Evolutionary conservation across 179 eudicot genomes (phyloP).

Genomic region (Heliamphora pulchella): DNA sequence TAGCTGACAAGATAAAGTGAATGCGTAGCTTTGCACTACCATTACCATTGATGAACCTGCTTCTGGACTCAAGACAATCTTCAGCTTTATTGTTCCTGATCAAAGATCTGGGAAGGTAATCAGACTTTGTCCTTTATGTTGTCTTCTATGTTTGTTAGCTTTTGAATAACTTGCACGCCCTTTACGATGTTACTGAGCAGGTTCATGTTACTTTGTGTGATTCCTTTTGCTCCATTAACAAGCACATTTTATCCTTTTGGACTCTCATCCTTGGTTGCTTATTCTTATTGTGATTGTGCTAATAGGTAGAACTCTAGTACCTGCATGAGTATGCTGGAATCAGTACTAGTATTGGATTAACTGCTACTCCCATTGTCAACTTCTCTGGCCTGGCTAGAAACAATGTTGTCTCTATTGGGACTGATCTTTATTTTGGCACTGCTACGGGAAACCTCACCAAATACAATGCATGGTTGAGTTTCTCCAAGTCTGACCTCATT

Average conservation of each 20-base stretch:
- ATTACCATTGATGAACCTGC: conserved; percentile 67
- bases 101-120: conserved; percentile 85
- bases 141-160: neutral
- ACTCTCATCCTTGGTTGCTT: neutral
- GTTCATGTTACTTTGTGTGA: neutral
- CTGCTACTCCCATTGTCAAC: conserved; percentile 73
- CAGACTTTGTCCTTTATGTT: neutral
- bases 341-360: conserved; percentile 68
- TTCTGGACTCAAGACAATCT: conserved; percentile 72
- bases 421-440: conserved; percentile 67
- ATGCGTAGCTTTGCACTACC: conserved; percentile 54
- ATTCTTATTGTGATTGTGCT: neutral
- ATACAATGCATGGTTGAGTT: conserved; percentile 71
- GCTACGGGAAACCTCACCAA: conserved; percentile 65
- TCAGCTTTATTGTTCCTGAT: conserved; percentile 75
- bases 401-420: conserved; percentile 49
- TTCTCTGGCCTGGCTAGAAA: conserved; percentile 75
- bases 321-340: conserved; percentile 78
- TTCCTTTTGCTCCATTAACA: neutral
- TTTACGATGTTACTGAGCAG: neutral
- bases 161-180: neutral
- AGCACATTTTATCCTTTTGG: neutral
- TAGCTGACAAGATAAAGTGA: conserved; percentile 11
- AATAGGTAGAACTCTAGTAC: conserved; percentile 76
- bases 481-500: conserved; percentile 58